phyloP scores from a whole-genome alignment of 352 stramenopile genomes.

The Pythium rishiriense region DNA sequence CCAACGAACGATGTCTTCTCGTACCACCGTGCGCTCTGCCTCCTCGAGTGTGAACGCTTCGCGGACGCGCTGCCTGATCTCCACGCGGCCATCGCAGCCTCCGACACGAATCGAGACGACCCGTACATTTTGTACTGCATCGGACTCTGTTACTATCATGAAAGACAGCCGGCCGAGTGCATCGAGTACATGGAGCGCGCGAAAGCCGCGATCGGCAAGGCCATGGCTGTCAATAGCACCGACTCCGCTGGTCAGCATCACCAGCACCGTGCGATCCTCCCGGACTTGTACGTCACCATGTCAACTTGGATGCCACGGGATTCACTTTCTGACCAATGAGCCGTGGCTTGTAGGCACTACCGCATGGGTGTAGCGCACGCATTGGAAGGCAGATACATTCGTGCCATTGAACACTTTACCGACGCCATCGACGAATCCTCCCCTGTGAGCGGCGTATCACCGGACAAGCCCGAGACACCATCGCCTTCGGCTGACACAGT shows the following conservation, averaged over 20 bases:
- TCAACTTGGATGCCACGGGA: no score
- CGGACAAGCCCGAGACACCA: neutral
- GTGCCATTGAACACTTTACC: constrained; percentile 74
- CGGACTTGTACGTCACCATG: constrained; percentile 55
- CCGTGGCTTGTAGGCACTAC: constrained; percentile 51
- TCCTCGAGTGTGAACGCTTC: constrained; percentile 55
- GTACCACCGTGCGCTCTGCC: constrained; percentile 64
- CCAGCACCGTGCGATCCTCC: constrained; percentile 27
- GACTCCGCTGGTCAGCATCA: neutral
- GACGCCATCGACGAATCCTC: constrained; percentile 34
- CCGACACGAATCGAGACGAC: constrained; percentile 32
- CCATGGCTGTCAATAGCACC: neutral
- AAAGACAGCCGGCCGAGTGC: constrained; percentile 44
- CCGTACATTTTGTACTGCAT: constrained; percentile 52
- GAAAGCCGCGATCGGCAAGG: neutral
- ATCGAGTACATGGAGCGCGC: constrained; percentile 45
- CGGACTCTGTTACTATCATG: constrained; percentile 64
- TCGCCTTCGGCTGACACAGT: constrained; percentile 22
- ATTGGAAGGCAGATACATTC: constrained; percentile 46
- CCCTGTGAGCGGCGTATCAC: neutral
- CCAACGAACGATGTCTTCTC: constrained; percentile 61
- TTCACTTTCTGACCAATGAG: no score
- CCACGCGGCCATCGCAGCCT: constrained; percentile 36
- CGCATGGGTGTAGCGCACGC: constrained; percentile 64
- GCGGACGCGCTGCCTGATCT: constrained; percentile 54